These are phyloP conservation scores for Pseudopyrenochaeta lycopersici DNA, from an alignment of 2,329 filamentous ascomycete species.

Conservation along the genomic window DNA sequence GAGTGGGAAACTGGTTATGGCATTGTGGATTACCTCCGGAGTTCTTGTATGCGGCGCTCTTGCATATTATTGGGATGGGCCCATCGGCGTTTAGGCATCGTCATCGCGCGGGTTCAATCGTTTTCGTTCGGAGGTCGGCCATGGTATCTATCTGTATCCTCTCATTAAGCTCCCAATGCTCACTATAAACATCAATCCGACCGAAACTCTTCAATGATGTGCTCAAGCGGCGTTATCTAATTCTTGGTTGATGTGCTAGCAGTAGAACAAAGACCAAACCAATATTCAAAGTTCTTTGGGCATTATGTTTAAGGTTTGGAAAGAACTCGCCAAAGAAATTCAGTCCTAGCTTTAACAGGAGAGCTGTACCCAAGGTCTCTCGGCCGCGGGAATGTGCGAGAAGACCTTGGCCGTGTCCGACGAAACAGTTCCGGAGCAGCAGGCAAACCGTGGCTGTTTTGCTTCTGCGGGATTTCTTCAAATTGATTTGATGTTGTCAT, in stretches of 20 bases:
- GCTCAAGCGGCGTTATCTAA: background rate
- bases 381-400: conserved; percentile 32
- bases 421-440: conserved; percentile 9
- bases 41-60: conserved; percentile 26
- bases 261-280: background rate
- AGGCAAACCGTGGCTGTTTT: background rate
- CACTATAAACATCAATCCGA: conserved; percentile 2
- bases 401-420: conserved; percentile 8
- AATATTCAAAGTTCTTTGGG: background rate
- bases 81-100: conserved; percentile 32
- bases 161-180: conserved; percentile 18
- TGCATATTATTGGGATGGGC: conserved; percentile 27
- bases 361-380: conserved; percentile 7
- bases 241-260: background rate
- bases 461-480: conserved; percentile 14
- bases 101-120: conserved; percentile 22
- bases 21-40: conserved; percentile 20
- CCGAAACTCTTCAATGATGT: background rate
- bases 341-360: background rate
- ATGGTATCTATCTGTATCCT: conserved; percentile 11
- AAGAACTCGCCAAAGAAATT: background rate
- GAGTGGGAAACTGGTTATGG: conserved; percentile 17
- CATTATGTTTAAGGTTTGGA: background rate
- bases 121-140: conserved; percentile 5
- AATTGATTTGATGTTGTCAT: conserved; percentile 11